These are phyloP conservation scores for Microascus cirrosus DNA, from an alignment of 2,329 filamentous ascomycete genomes.

Conservation along the genomic window DNA sequence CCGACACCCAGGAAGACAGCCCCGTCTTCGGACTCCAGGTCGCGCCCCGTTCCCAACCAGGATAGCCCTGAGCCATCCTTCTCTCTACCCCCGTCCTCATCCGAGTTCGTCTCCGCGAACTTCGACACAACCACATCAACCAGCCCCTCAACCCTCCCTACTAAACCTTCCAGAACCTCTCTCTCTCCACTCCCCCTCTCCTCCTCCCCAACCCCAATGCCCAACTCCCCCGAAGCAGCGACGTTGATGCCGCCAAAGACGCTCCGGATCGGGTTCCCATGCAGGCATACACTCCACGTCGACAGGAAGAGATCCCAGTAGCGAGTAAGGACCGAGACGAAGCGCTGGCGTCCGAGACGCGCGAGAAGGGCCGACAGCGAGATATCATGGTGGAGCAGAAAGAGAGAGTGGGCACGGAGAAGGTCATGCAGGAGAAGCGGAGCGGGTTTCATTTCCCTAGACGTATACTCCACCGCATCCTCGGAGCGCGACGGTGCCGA, in stretches of 20 bases:
- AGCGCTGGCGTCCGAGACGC: slow-evolving; percentile 52
- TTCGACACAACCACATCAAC: slow-evolving; percentile 80
- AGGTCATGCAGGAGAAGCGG: slow-evolving; percentile 70
- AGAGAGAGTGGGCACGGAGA: slow-evolving; percentile 68
- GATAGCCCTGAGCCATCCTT: slow-evolving; percentile 10
- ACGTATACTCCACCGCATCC: slow-evolving; percentile 64
- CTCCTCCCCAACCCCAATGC: slow-evolving; percentile 90
- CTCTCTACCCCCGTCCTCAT: slow-evolving; percentile 11
- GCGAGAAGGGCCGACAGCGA: slow-evolving; percentile 62
- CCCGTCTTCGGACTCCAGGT: slow-evolving; percentile 64
- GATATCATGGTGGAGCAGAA: slow-evolving; percentile 76
- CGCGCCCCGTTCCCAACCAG: slow-evolving; percentile 66
- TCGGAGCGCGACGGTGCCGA: slow-evolving; percentile 26
- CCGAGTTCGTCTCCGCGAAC: slow-evolving; percentile 49
- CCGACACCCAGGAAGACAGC: slow-evolving; percentile 78
- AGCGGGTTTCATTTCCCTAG: slow-evolving; percentile 78
- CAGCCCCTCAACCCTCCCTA: slow-evolving; percentile 67
- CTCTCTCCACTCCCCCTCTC: slow-evolving; percentile 88
- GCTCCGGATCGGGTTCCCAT: slow-evolving; percentile 74
- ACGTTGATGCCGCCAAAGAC: slow-evolving; percentile 79
- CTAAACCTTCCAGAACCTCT: slow-evolving; percentile 85
- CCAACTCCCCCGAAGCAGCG: slow-evolving; percentile 80
- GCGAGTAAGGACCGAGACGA: slow-evolving; percentile 59
- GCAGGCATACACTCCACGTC: slow-evolving; percentile 81
- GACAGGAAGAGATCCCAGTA: slow-evolving; percentile 67